Evolutionary conservation across 805 yeast genomes (phyloP).

Genomic region (Lipomyces yamadae): DNA sequence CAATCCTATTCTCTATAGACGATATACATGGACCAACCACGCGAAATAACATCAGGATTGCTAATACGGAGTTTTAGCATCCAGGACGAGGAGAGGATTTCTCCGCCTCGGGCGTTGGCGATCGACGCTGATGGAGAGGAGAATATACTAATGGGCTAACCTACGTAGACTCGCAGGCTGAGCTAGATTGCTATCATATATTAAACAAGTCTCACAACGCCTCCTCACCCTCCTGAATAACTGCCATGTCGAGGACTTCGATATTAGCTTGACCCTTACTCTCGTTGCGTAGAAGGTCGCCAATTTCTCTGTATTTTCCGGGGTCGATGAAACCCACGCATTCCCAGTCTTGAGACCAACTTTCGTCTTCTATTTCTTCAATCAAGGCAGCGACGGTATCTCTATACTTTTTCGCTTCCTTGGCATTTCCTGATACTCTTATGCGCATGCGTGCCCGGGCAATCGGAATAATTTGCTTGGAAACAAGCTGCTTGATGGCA

Average conservation of each 20-base stretch:
- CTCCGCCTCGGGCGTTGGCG: too few relatives aligned
- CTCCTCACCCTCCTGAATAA: constrained; percentile 62
- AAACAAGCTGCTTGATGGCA: constrained; percentile 77
- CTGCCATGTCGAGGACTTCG: constrained; percentile 89
- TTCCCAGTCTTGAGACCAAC: constrained; percentile 52
- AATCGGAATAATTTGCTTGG: constrained; percentile 85
- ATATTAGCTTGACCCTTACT: constrained; percentile 65
- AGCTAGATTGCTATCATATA: not conserved
- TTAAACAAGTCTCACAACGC: constrained; percentile 15
- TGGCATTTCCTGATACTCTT: constrained; percentile 57
- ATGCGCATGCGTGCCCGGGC: constrained; percentile 94
- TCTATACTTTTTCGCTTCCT: constrained; percentile 55
- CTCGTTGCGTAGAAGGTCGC: constrained; percentile 60
- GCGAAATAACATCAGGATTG: too few relatives aligned
- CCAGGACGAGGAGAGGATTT: too few relatives aligned
- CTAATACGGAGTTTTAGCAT: too few relatives aligned
- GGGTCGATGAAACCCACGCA: constrained; percentile 82
- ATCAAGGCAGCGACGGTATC: constrained; percentile 53
- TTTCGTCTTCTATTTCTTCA: constrained; percentile 52
- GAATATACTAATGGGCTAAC: too few relatives aligned
- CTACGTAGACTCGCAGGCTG: too few relatives aligned
- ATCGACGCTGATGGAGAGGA: too few relatives aligned
- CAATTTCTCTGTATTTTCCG: constrained; percentile 72
- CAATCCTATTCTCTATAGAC: too few relatives aligned
- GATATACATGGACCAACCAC: too few relatives aligned